Base-by-base conservation (phyloP, 2,329 filamentous ascomycete genomes). In the Blumeriella jaapii region DNA sequence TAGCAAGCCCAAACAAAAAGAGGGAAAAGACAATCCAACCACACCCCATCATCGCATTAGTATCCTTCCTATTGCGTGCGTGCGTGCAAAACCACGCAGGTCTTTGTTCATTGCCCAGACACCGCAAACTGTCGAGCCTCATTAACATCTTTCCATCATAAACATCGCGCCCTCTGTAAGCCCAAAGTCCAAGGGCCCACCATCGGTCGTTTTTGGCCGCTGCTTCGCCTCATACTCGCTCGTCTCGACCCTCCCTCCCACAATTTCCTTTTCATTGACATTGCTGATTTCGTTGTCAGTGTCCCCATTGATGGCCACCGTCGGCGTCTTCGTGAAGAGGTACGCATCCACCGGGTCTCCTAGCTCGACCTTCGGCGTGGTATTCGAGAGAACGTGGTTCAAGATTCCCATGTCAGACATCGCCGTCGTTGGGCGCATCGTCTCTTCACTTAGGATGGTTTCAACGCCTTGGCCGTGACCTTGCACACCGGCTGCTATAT, bases 321-420 rank as follows among this genome's bases (percentile, higher is more conserved):
- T 23, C 16, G 13, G 15, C 5, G 26, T 39, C 13, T 39, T 29
- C 26, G 1, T 16, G 11, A 15, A 9, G 3, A 26, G 14, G 8
- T 46, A 41, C 12, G 42, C 41, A 26, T 55, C 53, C 6, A 55
- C 45, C 2, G 52, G 52, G 39, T 54, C 46, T 8, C 40, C 39
- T 1, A 51, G 27, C 28, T 56, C 54, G 6, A 49, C 29, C 18
- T 33, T 49, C 1, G 54, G 54, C 4, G 54, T 55, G 4, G 53
- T 56, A 20, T 53, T 55, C 25, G 40, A 52, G 19, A 55, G 25
- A n/a, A 54, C 51, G 12, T 54, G 49, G 25, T 56, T 49, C 14
- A 56, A 22, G 16, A 57, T 55, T 1, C 47, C 48, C 6, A 36
- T 33, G 34, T 55, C 52, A 26, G 49, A 53, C 27, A 55, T 25